Base-by-base conservation (phyloP, 2,329 filamentous ascomycete species). In the Venturia aucupariae region DNA sequence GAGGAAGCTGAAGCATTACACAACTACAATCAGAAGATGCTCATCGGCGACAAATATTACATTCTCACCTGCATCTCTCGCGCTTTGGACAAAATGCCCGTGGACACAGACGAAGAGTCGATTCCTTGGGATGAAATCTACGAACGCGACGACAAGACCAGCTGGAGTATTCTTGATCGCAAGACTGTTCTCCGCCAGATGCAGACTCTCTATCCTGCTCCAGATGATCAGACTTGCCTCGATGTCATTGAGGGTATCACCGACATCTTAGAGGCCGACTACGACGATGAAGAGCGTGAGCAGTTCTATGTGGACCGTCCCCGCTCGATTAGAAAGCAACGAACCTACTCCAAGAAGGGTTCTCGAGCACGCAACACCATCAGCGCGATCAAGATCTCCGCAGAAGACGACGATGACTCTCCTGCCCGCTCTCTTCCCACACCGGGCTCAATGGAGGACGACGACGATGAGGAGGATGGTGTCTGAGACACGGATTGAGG, bases 1-100 rank as follows among this genome's bases (percentile, higher is more conserved):
- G 63, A 67, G 68, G 63, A 67, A 67, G 66, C 66, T 32, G 67
- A 66, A 66, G 60, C 60, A 10, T 69, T 69, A 2, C 64, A 67
- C 27, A 67, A 66, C 13, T 68, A 68, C 57, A 69, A 73, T 19
- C 66, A 69, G 19, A 68, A 72, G 22, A 77, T 79, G 72, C 70
- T 73, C 51, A 69, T 72, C 64, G 77, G 77, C 27, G 77, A 80
- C 67, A 75, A 75, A 55, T 74, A 74, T 65, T 74, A 78, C 62
- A 70, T 77, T 4, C 68, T 57, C 3, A 15, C 22, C 3, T 5
- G 30, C 51, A 57, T 57, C 5, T 8, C 10, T 0, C 19, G 24
- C 7, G 51, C 24, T 2, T 8, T 57, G 51, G 24, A 30, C 3
- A 30, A 57, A n/a, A 32, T 41, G 39, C 11, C 27, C 2, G 17